phyloP scores from a whole-genome alignment of 2,329 filamentous ascomycete species.

The Curvularia eragrostidis region DNA sequence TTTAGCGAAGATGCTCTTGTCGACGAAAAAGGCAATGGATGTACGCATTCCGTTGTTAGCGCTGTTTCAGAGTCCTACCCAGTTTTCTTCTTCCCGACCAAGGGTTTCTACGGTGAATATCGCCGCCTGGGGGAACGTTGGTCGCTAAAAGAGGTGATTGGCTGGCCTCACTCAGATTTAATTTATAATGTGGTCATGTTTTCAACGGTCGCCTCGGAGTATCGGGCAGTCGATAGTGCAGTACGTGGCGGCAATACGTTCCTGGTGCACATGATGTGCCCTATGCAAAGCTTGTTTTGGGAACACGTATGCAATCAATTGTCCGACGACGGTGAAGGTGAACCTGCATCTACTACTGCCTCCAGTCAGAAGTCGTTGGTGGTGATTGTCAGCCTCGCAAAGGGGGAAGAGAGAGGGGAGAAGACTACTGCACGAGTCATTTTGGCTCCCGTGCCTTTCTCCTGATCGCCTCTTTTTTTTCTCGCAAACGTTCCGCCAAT shows the following conservation, averaged over 20 bases:
- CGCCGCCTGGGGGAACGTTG: not conserved
- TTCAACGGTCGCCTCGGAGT: not conserved
- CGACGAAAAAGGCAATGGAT: not conserved
- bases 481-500: not conserved
- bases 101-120: not conserved
- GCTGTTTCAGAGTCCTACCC: slow-evolving; percentile 15
- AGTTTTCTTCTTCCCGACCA: not conserved
- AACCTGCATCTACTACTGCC: not conserved
- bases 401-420: not conserved
- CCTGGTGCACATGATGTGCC: not conserved
- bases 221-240: not conserved
- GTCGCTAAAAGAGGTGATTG: not conserved
- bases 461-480: not conserved
- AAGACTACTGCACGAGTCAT: not conserved
- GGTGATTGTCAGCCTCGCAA: not conserved
- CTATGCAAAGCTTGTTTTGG: not conserved
- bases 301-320: not conserved
- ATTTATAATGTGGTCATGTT: not conserved
- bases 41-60: slow-evolving; percentile 3
- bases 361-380: not conserved
- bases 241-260: not conserved
- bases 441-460: not conserved
- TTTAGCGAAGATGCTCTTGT: not conserved
- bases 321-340: not conserved
- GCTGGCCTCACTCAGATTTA: not conserved